These are phyloP conservation scores for Astraeus odoratus DNA, from an alignment of 768 basidiomycete species.

Conservation along the genomic window DNA sequence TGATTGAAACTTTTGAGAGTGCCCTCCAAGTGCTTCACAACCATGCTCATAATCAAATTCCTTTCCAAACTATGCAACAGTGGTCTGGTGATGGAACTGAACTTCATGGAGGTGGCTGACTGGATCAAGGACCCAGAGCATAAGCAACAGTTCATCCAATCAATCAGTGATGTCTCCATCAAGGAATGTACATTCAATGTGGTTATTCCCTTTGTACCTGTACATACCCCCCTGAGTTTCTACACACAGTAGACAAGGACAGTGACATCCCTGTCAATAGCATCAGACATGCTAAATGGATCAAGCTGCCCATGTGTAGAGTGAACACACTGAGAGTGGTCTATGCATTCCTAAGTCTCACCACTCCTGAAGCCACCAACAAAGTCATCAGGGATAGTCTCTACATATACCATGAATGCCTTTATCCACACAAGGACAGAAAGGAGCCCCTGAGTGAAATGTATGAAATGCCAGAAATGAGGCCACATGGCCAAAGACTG, in stretches of 20 bases:
- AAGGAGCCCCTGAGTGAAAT: not conserved
- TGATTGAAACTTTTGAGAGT: not conserved
- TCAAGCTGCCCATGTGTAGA: conserved; percentile 18
- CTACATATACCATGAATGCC: conserved; percentile 8
- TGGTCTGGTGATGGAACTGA: too few relatives aligned
- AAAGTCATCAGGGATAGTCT: conserved; percentile 14
- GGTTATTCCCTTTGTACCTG: conserved; percentile 19
- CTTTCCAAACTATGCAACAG: too few relatives aligned
- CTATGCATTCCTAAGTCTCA: conserved; percentile 18
- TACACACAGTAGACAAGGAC: conserved; percentile 4
- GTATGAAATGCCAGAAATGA: conserved; percentile 1
- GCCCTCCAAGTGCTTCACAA: not conserved
- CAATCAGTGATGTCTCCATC: not conserved
- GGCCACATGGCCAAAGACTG: conserved; percentile 4
- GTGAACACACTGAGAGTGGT: conserved; percentile 13
- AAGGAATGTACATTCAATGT: conserved; percentile 1
- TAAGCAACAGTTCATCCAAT: conserved; percentile 3
- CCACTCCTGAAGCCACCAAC: conserved; percentile 16
- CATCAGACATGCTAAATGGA: conserved; percentile 16
- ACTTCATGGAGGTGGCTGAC: conserved; percentile 2
- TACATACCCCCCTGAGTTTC: conserved; percentile 6
- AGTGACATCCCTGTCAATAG: conserved; percentile 6
- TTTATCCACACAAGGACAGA: conserved; percentile 9
- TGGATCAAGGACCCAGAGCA: conserved; percentile 11
- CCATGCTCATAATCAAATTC: too few relatives aligned